These are phyloP conservation scores for Alternaria ethzedia DNA, from an alignment of 2,329 filamentous ascomycete genomes.

Conservation along the genomic window DNA sequence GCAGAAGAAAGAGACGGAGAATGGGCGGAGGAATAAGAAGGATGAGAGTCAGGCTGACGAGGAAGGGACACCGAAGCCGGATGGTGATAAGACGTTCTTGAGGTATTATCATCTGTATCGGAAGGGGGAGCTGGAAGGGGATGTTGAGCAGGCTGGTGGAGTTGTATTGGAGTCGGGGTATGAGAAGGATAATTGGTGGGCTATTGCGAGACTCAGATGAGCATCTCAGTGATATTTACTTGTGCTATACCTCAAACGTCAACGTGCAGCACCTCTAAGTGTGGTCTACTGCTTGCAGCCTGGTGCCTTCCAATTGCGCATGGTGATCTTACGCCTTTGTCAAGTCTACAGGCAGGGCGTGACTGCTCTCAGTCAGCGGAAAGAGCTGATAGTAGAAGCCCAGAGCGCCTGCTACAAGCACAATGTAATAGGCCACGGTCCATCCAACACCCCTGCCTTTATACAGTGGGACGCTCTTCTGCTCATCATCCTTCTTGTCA, in stretches of 20 bases:
- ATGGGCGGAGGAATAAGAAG: slow-evolving; percentile 21
- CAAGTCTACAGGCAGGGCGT: slow-evolving; percentile 53
- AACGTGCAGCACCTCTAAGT: not conserved
- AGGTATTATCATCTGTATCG: slow-evolving; percentile 95
- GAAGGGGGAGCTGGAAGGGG: slow-evolving; percentile 82
- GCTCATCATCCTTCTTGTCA: slow-evolving; percentile 46
- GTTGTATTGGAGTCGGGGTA: slow-evolving; percentile 81
- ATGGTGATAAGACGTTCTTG: slow-evolving; percentile 69
- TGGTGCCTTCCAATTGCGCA: not conserved
- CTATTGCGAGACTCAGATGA: slow-evolving; percentile 59
- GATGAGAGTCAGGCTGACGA: not conserved
- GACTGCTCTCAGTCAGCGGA: slow-evolving; percentile 69
- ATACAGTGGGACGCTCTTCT: slow-evolving; percentile 36
- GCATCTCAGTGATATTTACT: not conserved
- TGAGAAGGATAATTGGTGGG: slow-evolving; percentile 99
- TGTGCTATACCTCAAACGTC: not conserved
- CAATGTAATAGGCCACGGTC: slow-evolving; percentile 79
- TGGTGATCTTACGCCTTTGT: not conserved
- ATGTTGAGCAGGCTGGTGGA: slow-evolving; percentile 77
- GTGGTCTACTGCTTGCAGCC: not conserved
- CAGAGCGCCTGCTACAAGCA: slow-evolving; percentile 74
- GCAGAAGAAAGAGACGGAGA: slow-evolving; percentile 45
- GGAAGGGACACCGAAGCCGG: slow-evolving; percentile 7
- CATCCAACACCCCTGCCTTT: slow-evolving; percentile 58
- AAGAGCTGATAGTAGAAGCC: slow-evolving; percentile 76